Evolutionary conservation across 2,329 filamentous ascomycete genomes (phyloP).

Genomic region (Myriosclerotinia curreyana): DNA sequence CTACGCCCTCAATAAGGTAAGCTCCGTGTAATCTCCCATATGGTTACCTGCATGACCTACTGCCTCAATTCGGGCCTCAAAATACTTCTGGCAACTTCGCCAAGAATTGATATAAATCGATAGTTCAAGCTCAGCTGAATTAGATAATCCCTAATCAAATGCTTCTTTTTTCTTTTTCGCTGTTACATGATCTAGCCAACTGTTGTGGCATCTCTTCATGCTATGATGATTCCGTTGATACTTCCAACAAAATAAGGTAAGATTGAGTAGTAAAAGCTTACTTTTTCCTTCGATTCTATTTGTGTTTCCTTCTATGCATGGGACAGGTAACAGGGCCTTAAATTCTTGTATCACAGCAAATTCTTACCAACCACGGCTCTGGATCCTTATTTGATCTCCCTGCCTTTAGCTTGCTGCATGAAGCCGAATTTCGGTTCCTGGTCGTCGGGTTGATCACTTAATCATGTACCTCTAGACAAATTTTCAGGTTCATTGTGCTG

Average conservation of each 20-base stretch:
- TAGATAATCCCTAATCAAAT: background rate
- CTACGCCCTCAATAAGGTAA: constrained; percentile 12
- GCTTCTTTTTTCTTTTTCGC: background rate
- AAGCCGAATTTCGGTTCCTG: constrained; percentile 17
- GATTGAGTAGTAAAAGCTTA: background rate
- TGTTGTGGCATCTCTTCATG: background rate
- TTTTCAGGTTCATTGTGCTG: constrained; percentile 3
- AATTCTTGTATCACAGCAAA: constrained; percentile 11
- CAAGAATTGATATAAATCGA: background rate
- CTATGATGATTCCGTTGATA: background rate
- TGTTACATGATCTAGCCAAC: background rate
- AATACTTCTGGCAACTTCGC: constrained; percentile 2
- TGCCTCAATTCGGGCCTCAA: background rate
- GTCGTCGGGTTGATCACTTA: constrained; percentile 17
- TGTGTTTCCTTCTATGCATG: constrained; percentile 10
- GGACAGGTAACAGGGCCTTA: constrained; percentile 10
- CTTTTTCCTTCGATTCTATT: constrained; percentile 3
- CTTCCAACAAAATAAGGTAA: background rate
- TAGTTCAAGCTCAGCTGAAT: background rate
- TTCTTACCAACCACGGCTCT: constrained; percentile 17
- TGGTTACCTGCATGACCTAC: constrained; percentile 14
- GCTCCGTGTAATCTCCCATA: constrained; percentile 15
- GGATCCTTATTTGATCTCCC: constrained; percentile 16
- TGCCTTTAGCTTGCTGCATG: constrained; percentile 10
- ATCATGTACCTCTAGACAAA: no score